Conservation (phyloP, 139 green algal genomes). For the Medakamo hakoo region DNA sequence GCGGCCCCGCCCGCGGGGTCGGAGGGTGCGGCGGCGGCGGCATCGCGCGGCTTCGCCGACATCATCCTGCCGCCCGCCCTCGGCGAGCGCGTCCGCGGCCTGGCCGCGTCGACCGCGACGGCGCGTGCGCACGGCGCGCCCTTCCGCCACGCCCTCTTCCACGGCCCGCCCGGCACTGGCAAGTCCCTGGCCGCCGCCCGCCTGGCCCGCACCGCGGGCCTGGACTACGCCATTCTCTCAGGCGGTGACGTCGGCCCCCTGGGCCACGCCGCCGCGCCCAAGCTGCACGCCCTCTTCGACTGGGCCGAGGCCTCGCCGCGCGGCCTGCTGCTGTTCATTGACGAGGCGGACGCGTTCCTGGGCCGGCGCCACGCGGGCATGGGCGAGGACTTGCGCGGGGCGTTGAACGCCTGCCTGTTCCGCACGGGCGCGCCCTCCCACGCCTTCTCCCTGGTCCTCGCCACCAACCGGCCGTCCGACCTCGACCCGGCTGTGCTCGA, state of each 20-base stretch:
- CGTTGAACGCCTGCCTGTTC: slow-evolving; percentile 89
- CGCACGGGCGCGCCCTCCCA: slow-evolving; percentile 43
- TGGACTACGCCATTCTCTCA: slow-evolving; percentile 97
- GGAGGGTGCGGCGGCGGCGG: slow-evolving; percentile 26
- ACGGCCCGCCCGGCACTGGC: slow-evolving; percentile 50
- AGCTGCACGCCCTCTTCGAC: slow-evolving; percentile 97
- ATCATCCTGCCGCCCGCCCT: slow-evolving; percentile 69
- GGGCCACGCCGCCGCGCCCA: slow-evolving; percentile 68
- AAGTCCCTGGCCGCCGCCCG: slow-evolving; percentile 97
- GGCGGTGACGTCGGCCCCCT: slow-evolving; percentile 91
- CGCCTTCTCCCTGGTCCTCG: slow-evolving; percentile 78
- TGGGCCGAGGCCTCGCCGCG: slow-evolving; percentile 67
- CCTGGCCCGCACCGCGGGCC: slow-evolving; percentile 73
- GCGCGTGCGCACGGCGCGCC: slow-evolving; percentile 80
- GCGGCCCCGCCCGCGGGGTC: slow-evolving; percentile 6
- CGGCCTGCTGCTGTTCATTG: slow-evolving; percentile 92
- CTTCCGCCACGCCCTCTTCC: slow-evolving; percentile 94
- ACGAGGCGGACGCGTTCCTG: slow-evolving; percentile 96
- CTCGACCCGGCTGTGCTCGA: slow-evolving; percentile 87
- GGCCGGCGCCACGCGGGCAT: slow-evolving; percentile 57
- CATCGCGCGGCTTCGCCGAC: slow-evolving; percentile 66
- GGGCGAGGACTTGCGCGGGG: slow-evolving; percentile 75
- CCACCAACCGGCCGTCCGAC: slow-evolving; percentile 84
- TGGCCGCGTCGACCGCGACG: slow-evolving; percentile 78
- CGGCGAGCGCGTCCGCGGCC: slow-evolving; percentile 64